Evolutionary conservation across 257 asterid species (phyloP), one percentile per base, ranked within the genome.

Genomic region (Primulina eburnea): DNA sequence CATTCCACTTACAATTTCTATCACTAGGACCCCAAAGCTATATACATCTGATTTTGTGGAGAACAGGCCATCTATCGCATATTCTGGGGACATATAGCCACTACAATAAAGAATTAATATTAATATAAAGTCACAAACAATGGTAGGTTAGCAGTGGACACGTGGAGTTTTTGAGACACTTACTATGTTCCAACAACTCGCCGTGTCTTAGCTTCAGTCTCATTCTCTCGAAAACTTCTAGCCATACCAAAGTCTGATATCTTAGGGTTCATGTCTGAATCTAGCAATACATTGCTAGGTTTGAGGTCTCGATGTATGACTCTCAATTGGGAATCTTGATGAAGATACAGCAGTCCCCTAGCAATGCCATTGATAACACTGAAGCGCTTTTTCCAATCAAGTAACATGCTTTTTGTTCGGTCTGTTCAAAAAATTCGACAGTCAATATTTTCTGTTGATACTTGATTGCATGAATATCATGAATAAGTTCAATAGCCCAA

Each of bases 281-380:
- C 84, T 62, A 79, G 86, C 59, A 77, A 73, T 26, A 77, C 76
- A 47, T 78, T 82, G 52, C 86, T 84, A 32, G 82, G 76, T 74
- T 75, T 74, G 12, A 76, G 84, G 55, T 73, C 80, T 71, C 76
- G 47, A 56, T 81, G 83, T 59, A 81, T 81, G 50, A 76, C 78
- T 70, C 76, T 60, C 79, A 78, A 73, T 67, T 81, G 71, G 3
- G 86, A 82, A 33, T 82, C 86, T 72, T 82, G 83, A 60, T 82
- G 86, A 60, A 82, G 86, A 35, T 82, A 82, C 67, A 78, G 62
- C 62, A 75, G 79, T 33, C 86, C 79, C 37, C 78, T 20, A 18
- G 79, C 79, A 77, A 77, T 59, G 32, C 80, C 82, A 53, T 67
- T 9, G 52, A 77, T 76, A 78, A 32, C 4, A 32, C 5, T 63